Evolutionary conservation across 2,329 filamentous ascomycete species (phyloP), one percentile per base, ranked within the genome.

Genomic region (Diplodia mutila): DNA sequence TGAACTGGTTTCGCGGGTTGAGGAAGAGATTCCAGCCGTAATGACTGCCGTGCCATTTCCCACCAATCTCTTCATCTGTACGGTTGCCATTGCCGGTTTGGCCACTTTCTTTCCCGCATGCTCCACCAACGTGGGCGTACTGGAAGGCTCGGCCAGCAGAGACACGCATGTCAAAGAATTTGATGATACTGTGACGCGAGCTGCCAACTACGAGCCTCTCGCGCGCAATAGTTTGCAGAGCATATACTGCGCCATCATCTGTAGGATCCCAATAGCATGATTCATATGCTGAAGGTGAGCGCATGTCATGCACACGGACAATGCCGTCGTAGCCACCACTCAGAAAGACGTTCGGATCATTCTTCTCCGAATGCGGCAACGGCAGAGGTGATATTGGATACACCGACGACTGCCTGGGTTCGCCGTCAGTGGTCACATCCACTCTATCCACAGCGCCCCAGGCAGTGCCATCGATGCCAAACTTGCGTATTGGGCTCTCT

Each of bases 151-250:
- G 75, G 2, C 78, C 79, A 34, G 81, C 80, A 0, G 79, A 71
- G 72, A 87, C 79, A 27, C 88, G 85, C 52, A 90, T 73, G 71
- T 90, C 87, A 70, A 88, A 90, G 4, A 89, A 78, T 71, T 89
- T 89, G 53, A 90, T 76, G 61, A 89, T 80, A 53, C 82, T 84
- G 74, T 89, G 85, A 59, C 84, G 81, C 3, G 84, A 83, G 1
- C 84, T 83, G 27, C 88, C 88, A 12, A 84, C 85, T 9, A 89
- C 73, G 66, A 90, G 83, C 2, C 83, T 80, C 70, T 89, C 84
- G 23, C 83, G 81, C 1, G 86, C 86, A 61, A 88, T 83, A 0
- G 84, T 77, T 1, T 85, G 81, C 18, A 90, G 80, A 23, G 85
- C 85, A 72, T 89, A 89, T 7, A 89, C 82, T 0, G 86, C 80